phyloP scores from a whole-genome alignment of 768 basidiomycete species.

The Boletus vermiculosoides region DNA sequence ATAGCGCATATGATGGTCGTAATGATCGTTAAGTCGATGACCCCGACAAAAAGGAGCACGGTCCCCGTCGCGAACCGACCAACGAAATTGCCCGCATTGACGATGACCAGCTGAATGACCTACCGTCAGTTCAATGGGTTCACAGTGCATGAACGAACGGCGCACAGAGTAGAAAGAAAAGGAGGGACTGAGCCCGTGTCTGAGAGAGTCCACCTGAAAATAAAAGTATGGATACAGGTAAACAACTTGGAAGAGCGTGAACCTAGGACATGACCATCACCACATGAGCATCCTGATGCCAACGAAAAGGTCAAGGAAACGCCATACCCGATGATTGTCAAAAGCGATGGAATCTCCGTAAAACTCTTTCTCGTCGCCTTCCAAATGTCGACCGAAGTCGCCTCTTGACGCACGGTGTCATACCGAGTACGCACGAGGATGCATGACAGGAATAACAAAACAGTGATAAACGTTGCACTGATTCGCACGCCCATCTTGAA shows the following conservation, averaged over 20 bases:
- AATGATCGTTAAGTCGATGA: slow-evolving; percentile 43
- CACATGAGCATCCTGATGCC: background rate
- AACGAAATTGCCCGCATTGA: slow-evolving; percentile 49
- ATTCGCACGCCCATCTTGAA: slow-evolving; percentile 41
- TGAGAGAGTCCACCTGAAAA: slow-evolving; percentile 54
- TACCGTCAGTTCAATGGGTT: background rate
- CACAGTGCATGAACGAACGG: background rate
- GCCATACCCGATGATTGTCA: slow-evolving; percentile 24
- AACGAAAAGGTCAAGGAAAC: background rate
- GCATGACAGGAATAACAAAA: slow-evolving; percentile 38
- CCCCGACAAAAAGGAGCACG: slow-evolving; percentile 40
- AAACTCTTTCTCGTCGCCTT: slow-evolving; percentile 23
- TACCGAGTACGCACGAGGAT: slow-evolving; percentile 38
- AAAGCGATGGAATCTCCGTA: slow-evolving; percentile 23
- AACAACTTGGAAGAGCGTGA: slow-evolving; percentile 35
- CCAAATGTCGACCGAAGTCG: slow-evolving; percentile 11
- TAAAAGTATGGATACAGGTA: slow-evolving; percentile 56
- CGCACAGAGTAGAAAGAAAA: slow-evolving; percentile 57
- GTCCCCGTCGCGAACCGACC: slow-evolving; percentile 46
- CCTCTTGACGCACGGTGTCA: background rate
- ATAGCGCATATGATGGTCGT: slow-evolving; percentile 34
- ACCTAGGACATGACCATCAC: slow-evolving; percentile 10
- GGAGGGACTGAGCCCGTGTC: slow-evolving; percentile 42
- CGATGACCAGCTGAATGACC: slow-evolving; percentile 43
- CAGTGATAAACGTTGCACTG: slow-evolving; percentile 40